Evolutionary conservation across 306 rosid genomes (phyloP).

Genomic region (Pyrus betulifolia): DNA sequence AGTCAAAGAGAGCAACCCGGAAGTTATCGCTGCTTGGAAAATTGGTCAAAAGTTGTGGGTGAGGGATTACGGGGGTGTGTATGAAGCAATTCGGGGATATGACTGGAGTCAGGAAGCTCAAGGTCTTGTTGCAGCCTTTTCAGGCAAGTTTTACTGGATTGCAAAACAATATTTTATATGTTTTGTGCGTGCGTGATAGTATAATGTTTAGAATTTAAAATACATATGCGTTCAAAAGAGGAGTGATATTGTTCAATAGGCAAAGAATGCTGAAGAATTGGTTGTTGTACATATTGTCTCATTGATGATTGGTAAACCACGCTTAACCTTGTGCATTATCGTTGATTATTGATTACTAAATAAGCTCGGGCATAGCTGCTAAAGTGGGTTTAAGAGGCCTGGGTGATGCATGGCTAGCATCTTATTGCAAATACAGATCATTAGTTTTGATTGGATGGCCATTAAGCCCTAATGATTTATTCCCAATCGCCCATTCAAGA

Average conservation of each 20-base stretch:
- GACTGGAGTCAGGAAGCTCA: conserved; percentile 76
- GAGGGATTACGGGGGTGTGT: conserved; percentile 55
- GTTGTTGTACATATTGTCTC: neutral
- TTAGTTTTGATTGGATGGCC: neutral
- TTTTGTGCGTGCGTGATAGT: neutral
- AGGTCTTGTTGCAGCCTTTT: conserved; percentile 60
- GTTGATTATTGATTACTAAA: neutral
- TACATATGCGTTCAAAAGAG: neutral
- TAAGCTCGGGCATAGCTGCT: neutral
- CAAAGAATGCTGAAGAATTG: neutral
- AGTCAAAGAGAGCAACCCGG: conserved; percentile 60
- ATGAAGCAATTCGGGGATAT: conserved; percentile 63
- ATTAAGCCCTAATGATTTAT: neutral
- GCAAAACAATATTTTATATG: neutral
- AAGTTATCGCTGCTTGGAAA: conserved; percentile 69
- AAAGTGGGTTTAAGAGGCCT: neutral
- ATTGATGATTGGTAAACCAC: neutral
- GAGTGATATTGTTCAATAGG: neutral
- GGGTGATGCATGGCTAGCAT: neutral
- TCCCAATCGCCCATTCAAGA: neutral
- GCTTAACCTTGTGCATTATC: neutral
- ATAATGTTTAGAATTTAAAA: neutral
- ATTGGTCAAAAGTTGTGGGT: conserved; percentile 76
- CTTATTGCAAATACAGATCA: neutral
- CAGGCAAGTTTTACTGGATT: conserved; percentile 50